Evolutionary conservation across 805 yeast genomes (phyloP).

Genomic region (Ogataea glucozyma): DNA sequence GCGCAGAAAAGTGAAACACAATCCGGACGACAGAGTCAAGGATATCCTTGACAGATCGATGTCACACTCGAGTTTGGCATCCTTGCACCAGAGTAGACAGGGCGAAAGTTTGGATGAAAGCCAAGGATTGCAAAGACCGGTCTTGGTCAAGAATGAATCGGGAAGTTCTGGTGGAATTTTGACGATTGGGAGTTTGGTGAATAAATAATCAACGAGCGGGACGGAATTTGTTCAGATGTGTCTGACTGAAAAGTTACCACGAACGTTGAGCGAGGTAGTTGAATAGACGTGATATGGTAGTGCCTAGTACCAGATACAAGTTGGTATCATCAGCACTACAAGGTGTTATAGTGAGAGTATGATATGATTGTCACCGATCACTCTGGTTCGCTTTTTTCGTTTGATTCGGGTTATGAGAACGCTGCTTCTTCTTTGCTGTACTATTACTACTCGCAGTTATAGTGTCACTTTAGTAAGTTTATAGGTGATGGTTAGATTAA

Average conservation of each 20-base stretch:
- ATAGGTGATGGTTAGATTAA: no score
- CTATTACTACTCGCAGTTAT: constrained; percentile 7
- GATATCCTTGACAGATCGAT: constrained; percentile 28
- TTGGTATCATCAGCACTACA: no score
- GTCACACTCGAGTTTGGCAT: constrained; percentile 28
- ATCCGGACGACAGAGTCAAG: constrained; percentile 32
- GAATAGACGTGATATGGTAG: no score
- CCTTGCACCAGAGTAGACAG: constrained; percentile 12
- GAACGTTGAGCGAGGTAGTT: no score
- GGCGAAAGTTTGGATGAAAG: no score
- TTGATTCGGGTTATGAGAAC: neutral
- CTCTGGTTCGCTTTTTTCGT: neutral
- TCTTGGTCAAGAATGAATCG: constrained; percentile 13
- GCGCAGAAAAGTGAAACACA: constrained; percentile 25
- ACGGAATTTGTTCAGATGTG: no score
- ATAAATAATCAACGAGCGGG: constrained; percentile 7
- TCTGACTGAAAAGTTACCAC: no score
- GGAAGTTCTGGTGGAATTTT: constrained; percentile 21
- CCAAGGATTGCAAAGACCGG: constrained; percentile 12
- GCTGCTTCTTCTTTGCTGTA: neutral
- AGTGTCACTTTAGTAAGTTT: no score
- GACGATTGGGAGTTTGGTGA: constrained; percentile 25
- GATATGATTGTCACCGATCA: neutral
- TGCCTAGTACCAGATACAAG: no score
- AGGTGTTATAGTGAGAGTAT: no score